phyloP scores from a whole-genome alignment of 192 early-diverging fungal genomes.

The Mortierella alpina region DNA sequence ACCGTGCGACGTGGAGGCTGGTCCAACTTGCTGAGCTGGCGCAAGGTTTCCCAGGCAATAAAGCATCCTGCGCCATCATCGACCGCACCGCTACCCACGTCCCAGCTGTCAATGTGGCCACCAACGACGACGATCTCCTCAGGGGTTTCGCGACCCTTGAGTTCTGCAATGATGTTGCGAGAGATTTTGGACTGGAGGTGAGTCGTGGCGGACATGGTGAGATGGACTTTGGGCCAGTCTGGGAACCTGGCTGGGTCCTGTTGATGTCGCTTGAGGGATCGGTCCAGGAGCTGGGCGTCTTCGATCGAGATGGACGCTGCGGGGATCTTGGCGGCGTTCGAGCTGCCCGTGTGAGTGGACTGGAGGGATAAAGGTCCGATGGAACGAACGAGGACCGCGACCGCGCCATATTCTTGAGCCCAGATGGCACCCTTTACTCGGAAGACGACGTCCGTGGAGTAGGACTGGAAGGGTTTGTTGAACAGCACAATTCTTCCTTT shows the following conservation, averaged over 20 bases:
- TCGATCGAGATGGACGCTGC: slow-evolving; percentile 65
- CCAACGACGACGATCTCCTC: slow-evolving; percentile 66
- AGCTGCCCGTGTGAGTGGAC: slow-evolving; percentile 63
- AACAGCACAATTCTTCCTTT: slow-evolving; percentile 63
- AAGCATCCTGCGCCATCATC: slow-evolving; percentile 72
- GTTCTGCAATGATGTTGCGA: slow-evolving; percentile 66
- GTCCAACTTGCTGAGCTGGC: slow-evolving; percentile 32
- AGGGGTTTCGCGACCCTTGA: slow-evolving; percentile 58
- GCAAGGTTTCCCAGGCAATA: slow-evolving; percentile 55
- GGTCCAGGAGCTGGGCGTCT: slow-evolving; percentile 65
- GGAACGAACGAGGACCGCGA: slow-evolving; percentile 64
- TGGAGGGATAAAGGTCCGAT: slow-evolving; percentile 59
- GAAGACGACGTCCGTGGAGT: slow-evolving; percentile 29
- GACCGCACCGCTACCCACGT: slow-evolving; percentile 65
- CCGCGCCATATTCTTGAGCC: slow-evolving; percentile 62
- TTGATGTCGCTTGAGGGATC: slow-evolving; percentile 56
- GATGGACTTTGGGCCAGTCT: slow-evolving; percentile 62
- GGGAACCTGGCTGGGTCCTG: slow-evolving; percentile 31
- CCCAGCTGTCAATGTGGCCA: slow-evolving; percentile 65
- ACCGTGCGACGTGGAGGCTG: slow-evolving; percentile 62
- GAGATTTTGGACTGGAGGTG: slow-evolving; percentile 55
- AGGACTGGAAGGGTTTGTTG: slow-evolving; percentile 57
- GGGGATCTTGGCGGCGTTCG: slow-evolving; percentile 59
- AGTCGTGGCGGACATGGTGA: slow-evolving; percentile 58
- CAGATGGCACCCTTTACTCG: slow-evolving; percentile 30